Conservation (phyloP, 176 grass and related monocot genomes). For the Lolium multiflorum region DNA sequence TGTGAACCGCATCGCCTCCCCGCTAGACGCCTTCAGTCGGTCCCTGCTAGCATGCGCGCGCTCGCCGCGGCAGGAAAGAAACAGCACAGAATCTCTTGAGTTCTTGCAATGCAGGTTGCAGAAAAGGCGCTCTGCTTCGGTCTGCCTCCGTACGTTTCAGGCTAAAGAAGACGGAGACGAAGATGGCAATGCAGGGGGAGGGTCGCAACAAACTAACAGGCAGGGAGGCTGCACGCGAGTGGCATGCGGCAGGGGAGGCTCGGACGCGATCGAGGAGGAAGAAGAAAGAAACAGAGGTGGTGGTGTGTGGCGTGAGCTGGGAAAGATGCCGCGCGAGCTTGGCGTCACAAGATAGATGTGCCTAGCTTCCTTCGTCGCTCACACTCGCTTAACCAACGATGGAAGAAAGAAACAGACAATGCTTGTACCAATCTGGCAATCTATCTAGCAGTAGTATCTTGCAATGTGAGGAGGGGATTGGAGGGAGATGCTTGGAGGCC, state of each 20-base stretch:
- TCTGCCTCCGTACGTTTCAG: neutral
- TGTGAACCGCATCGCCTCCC: constrained; percentile 52
- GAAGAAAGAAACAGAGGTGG: constrained; percentile 35
- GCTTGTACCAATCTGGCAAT: neutral
- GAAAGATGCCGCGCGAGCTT: neutral
- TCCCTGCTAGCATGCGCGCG: neutral
- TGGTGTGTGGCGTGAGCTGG: neutral
- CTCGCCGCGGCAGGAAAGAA: neutral
- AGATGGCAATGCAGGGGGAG: neutral
- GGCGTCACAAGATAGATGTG: neutral
- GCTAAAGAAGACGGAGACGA: neutral
- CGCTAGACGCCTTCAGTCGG: neutral
- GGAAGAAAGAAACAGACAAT: constrained; percentile 29
- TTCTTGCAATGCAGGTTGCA: neutral
- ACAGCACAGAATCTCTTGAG: neutral
- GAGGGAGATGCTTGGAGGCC: constrained; percentile 64
- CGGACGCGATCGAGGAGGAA: neutral
- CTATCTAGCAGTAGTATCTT: neutral
- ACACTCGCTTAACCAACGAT: constrained; percentile 1
- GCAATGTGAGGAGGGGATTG: neutral
- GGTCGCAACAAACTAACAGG: constrained; percentile 33
- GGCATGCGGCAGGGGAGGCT: neutral
- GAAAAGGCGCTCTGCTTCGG: neutral
- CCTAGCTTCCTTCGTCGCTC: neutral
- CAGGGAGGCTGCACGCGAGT: neutral